Evolutionary conservation across 2,329 filamentous ascomycete species (phyloP).

Genomic region (Arthrobotrys entomopaga): DNA sequence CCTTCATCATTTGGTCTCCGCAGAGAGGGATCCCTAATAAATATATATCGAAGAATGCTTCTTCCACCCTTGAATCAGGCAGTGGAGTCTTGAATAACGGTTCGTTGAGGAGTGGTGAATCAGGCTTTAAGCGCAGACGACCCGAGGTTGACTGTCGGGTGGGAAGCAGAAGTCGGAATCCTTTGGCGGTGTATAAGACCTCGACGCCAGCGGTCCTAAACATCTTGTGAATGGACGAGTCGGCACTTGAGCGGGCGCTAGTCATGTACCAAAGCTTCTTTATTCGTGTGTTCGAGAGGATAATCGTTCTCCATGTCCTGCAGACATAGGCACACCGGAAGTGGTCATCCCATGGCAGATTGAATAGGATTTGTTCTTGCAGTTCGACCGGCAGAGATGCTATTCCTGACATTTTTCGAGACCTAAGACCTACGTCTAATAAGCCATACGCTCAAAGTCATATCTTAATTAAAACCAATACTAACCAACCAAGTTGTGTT

Average conservation of each 20-base stretch:
- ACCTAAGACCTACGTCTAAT: background rate
- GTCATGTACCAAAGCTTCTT: constrained; percentile 23
- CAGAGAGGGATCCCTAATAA: constrained; percentile 24
- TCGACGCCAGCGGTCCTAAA: constrained; percentile 22
- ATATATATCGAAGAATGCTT: constrained; percentile 4
- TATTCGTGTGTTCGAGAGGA: constrained; percentile 22
- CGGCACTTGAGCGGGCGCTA: background rate
- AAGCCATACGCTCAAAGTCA: background rate
- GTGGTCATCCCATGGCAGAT: constrained; percentile 35
- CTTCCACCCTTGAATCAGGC: background rate
- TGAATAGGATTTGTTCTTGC: constrained; percentile 32
- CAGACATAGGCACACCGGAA: constrained; percentile 44
- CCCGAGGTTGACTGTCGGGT: background rate
- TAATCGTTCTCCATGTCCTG: constrained; percentile 31
- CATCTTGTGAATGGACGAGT: constrained; percentile 30
- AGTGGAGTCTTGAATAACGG: constrained; percentile 5
- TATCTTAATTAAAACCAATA: no score
- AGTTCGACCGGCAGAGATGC: constrained; percentile 37
- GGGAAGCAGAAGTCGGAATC: constrained; percentile 26
- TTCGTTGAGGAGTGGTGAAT: constrained; percentile 32
- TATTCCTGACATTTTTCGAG: constrained; percentile 22
- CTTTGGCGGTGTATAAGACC: constrained; percentile 13
- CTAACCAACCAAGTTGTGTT: no score
- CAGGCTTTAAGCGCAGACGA: background rate
- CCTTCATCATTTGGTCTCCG: constrained; percentile 19